A percentile compares a stretch with the other conserved stretches of the same genome.
These are phyloP conservation scores for Curvularia sp. DNA, from an alignment of 2,329 filamentous ascomycete genomes.

Conservation along the genomic window DNA sequence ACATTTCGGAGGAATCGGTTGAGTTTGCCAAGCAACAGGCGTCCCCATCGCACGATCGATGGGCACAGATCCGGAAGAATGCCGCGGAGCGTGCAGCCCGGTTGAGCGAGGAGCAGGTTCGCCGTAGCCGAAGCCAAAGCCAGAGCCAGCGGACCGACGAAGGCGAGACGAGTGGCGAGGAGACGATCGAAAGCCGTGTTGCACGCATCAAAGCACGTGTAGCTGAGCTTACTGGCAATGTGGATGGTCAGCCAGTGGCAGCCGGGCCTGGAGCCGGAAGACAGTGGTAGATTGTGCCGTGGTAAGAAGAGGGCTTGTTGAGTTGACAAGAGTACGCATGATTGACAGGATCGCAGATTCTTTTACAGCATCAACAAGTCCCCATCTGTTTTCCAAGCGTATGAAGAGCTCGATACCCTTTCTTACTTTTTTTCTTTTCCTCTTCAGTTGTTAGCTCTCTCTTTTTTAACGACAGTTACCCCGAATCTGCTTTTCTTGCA, in stretches of 20 bases:
- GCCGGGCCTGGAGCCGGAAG: conserved; percentile 19
- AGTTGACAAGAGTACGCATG: neutral
- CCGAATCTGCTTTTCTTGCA: conserved; percentile 7
- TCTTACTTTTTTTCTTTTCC: conserved; percentile 12
- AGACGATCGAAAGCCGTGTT: conserved; percentile 95
- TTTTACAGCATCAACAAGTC: conserved; percentile 17
- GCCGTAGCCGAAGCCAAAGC: conserved; percentile 62
- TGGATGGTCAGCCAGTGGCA: conserved; percentile 35
- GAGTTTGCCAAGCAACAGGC: conserved; percentile 47
- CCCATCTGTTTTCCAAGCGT: conserved; percentile 31
- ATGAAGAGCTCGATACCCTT: conserved; percentile 43
- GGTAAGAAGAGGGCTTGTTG: conserved; percentile 14
- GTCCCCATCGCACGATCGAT: conserved; percentile 70
- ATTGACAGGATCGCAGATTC: conserved; percentile 16
- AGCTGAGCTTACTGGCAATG: conserved; percentile 80
- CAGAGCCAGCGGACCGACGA: conserved; percentile 71
- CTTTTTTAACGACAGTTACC: conserved; percentile 10
- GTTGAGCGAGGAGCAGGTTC: conserved; percentile 69
- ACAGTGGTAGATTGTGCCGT: conserved; percentile 27
- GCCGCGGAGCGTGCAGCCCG: conserved; percentile 80
- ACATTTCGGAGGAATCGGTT: conserved; percentile 53
- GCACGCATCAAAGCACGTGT: conserved; percentile 98
- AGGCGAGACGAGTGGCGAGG: conserved; percentile 92
- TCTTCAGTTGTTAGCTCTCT: neutral
- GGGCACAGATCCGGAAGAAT: conserved; percentile 96